Base-by-base conservation (phyloP, 495 filamentous ascomycete genomes). In the Tetracladium setigerum region DNA sequence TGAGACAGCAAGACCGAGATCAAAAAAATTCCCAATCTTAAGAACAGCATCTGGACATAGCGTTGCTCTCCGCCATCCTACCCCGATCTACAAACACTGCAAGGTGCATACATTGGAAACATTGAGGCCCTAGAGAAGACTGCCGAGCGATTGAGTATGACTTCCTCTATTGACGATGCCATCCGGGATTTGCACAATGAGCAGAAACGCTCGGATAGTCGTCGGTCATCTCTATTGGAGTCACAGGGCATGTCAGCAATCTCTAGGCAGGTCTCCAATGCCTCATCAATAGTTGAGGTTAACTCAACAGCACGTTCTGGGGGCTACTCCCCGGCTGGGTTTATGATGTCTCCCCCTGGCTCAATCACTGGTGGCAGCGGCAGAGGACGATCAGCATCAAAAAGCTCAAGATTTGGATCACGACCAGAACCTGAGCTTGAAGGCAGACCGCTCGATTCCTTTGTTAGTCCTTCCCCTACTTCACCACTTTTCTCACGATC, bases 111-210 rank as follows among this genome's bases (percentile, higher is more conserved):
- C 57, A 65, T 80, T 0, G 50, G 47, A 32, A 91, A 90, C 70
- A 82, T 95, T 47, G 84, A 89, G 61, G 77, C 84, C 36, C 69
- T 95, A 52, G 89, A 95, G 58, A 76, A 81, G 51, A 86, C 81
- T 35, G 89, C 89, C 18, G 89, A 94, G 66, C 76, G 82, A 32
- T 68, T 95, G 59, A 89, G 84, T 57, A 77, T 79, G 60, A 83
- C 79, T 35, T 84, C 81, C n/a, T 82, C 83, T 13, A 84, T 95
- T 57, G 87, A 81, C 35, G 80, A 82, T 59, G 87, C 89, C 55
- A 87, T 95, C 44, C 79, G 84, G 49, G 83, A 85, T 54, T 73
- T 91, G 55, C 83, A 88, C 57, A 70, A 76, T 46, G 87, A 88
- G 54, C 82, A 87, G 57, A 90, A 87, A 62, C 72, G 76, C 44